A percentile compares a stretch with the other conserved stretches of the same genome.
phyloP scores from a whole-genome alignment of 2,329 filamentous ascomycete genomes.

The Talaromyces sp. region DNA sequence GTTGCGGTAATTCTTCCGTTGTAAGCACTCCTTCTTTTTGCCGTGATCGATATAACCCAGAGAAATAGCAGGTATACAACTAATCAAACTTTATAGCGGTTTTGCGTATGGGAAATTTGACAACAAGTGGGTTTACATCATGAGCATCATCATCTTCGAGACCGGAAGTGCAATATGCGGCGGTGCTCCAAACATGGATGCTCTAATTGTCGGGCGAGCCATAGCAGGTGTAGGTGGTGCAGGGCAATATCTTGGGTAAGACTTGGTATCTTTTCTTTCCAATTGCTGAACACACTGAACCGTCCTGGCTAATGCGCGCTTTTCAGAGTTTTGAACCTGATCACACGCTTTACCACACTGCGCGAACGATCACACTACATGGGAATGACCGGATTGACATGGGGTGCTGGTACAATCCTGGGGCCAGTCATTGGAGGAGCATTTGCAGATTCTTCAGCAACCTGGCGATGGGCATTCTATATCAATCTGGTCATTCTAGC shows the following conservation, averaged over 20 bases:
- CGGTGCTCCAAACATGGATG: not conserved
- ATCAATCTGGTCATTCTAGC: not conserved
- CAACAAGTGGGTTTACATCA: constrained; percentile 22
- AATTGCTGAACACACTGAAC: not conserved
- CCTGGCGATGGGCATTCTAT: not conserved
- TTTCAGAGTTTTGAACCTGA: not conserved
- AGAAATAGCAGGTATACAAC: not conserved
- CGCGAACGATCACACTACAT: not conserved
- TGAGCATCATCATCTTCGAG: not conserved
- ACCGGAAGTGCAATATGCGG: not conserved
- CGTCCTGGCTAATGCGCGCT: not conserved
- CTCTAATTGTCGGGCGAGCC: constrained; percentile 2
- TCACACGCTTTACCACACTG: not conserved
- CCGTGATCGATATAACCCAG: not conserved
- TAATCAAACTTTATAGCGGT: not conserved
- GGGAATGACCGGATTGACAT: not conserved
- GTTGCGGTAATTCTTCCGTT: not conserved
- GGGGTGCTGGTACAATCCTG: not conserved
- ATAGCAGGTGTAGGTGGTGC: not conserved
- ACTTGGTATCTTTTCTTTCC: not conserved
- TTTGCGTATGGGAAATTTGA: not conserved
- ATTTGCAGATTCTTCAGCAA: not conserved
- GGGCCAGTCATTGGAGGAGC: not conserved
- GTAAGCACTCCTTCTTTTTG: not conserved
- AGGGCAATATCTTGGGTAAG: not conserved